Percentiles rank a stretch among this genome's conserved stretches.
phyloP scores from a whole-genome alignment of 2,329 filamentous ascomycete genomes.

The Trichothecium sympodiale region DNA sequence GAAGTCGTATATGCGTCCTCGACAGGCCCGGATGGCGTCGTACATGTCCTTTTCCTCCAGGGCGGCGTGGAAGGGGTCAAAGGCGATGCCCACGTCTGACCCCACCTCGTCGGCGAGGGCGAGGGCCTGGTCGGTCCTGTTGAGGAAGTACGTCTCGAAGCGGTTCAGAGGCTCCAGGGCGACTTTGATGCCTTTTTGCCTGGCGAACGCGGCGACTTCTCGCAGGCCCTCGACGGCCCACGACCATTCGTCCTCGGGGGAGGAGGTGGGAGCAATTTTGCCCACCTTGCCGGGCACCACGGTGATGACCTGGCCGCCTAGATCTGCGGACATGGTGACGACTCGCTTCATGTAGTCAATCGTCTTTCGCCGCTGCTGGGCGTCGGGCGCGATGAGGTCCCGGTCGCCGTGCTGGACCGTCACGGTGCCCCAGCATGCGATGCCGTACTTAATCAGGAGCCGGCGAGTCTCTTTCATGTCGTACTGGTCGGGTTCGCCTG shows the following conservation, averaged over 20 bases:
- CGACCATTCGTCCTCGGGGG: no score
- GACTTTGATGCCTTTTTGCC: conserved; percentile 6
- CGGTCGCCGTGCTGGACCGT: conserved; percentile 10
- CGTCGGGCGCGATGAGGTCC: conserved; percentile 8
- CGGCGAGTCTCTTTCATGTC: neutral
- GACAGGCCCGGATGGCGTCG: no score
- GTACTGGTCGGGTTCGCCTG: no score
- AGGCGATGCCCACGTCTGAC: conserved; percentile 6
- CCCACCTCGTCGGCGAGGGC: conserved; percentile 10
- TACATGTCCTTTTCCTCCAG: conserved; percentile 3
- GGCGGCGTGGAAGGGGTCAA: conserved; percentile 10
- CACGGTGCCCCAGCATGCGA: conserved; percentile 10
- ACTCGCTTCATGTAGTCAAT: conserved; percentile 10
- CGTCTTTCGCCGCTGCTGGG: conserved; percentile 6
- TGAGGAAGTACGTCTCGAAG: conserved; percentile 13
- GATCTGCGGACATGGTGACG: conserved; percentile 6
- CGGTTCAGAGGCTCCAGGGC: conserved; percentile 11
- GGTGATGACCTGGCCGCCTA: neutral
- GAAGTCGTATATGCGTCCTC: no score
- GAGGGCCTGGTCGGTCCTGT: conserved; percentile 9
- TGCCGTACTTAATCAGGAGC: conserved; percentile 8
- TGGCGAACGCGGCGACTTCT: conserved; percentile 3
- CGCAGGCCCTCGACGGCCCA: no score
- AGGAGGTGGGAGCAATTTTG: neutral
- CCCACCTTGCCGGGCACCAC: neutral